phyloP scores from a whole-genome alignment of 1,284 basidiomycete genomes.

The Trichosporon sp. region DNA sequence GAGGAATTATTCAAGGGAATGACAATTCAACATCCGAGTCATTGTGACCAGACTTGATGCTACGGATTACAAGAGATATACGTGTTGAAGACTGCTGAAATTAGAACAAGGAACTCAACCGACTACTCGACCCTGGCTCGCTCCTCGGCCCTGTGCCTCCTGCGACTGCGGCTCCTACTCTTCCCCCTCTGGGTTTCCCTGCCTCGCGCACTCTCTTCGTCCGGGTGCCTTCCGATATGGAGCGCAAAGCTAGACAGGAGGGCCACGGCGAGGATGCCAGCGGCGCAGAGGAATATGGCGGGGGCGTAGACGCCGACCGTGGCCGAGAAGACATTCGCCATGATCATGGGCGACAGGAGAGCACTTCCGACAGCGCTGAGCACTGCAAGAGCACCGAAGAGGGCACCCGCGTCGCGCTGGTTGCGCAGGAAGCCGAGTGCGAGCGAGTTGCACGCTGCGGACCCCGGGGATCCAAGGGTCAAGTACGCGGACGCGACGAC shows the following conservation, averaged over 20 bases:
- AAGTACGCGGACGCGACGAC: slow-evolving; percentile 41
- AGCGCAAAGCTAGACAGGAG: slow-evolving; percentile 22
- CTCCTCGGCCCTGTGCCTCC: neutral
- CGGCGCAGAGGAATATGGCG: slow-evolving; percentile 48
- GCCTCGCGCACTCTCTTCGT: neutral
- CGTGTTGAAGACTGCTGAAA: neutral
- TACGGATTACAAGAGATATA: neutral
- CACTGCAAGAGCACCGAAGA: slow-evolving; percentile 55
- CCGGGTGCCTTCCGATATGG: neutral
- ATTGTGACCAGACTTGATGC: neutral
- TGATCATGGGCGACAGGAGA: slow-evolving; percentile 50
- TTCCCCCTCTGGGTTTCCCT: neutral
- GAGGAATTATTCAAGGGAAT: neutral
- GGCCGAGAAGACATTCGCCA: slow-evolving; percentile 46
- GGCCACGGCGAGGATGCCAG: slow-evolving; percentile 35
- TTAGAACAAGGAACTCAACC: neutral
- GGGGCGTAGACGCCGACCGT: slow-evolving; percentile 50
- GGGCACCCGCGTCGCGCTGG: slow-evolving; percentile 47
- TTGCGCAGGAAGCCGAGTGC: slow-evolving; percentile 51
- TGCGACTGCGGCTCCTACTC: neutral
- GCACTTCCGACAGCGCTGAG: slow-evolving; percentile 48
- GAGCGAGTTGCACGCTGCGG: slow-evolving; percentile 51
- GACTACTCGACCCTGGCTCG: neutral
- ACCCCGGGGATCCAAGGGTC: slow-evolving; percentile 44
- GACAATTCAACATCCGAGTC: too few relatives aligned